A percentile compares a stretch with the other conserved stretches of the same genome.
These are phyloP conservation scores for Arxiozyma slooffiae DNA, from an alignment of 1,139 yeast genomes.

Conservation along the genomic window DNA sequence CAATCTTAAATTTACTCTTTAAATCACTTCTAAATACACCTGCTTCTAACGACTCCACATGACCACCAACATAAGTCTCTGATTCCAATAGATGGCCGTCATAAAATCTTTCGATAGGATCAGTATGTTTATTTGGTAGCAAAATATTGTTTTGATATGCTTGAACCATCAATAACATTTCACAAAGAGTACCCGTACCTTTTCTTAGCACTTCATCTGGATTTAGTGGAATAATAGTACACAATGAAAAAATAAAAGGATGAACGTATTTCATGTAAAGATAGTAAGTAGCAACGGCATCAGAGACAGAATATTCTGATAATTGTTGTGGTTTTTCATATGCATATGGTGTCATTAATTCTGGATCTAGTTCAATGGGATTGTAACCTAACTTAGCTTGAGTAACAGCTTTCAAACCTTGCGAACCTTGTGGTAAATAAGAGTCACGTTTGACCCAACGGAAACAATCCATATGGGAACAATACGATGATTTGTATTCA, in stretches of 20 bases:
- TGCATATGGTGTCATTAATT: slow-evolving; percentile 95
- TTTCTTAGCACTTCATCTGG: slow-evolving; percentile 94
- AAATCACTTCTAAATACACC: slow-evolving; percentile 94
- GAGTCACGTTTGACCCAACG: slow-evolving; percentile 99
- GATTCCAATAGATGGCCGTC: slow-evolving; percentile 90
- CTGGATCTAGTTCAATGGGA: slow-evolving; percentile 95
- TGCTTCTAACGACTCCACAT: slow-evolving; percentile 93
- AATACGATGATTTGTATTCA: slow-evolving; percentile 84
- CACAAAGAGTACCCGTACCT: slow-evolving; percentile 98
- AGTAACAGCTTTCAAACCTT: slow-evolving; percentile 96
- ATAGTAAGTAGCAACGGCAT: slow-evolving; percentile 97
- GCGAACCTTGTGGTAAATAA: slow-evolving; percentile 95
- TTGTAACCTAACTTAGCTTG: slow-evolving; percentile 92
- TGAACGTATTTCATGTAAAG: slow-evolving; percentile 93
- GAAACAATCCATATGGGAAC: slow-evolving; percentile 95
- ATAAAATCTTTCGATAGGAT: slow-evolving; percentile 85
- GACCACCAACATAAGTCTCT: slow-evolving; percentile 98
- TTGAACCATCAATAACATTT: slow-evolving; percentile 94
- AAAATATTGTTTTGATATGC: slow-evolving; percentile 72
- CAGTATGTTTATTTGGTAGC: slow-evolving; percentile 87
- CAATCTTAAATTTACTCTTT: slow-evolving; percentile 63
- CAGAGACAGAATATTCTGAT: slow-evolving; percentile 96
- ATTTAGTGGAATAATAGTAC: slow-evolving; percentile 89
- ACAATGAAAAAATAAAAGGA: slow-evolving; percentile 91
- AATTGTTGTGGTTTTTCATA: slow-evolving; percentile 83